A percentile compares a stretch with the other conserved stretches of the same genome.
These are phyloP conservation scores for Cicer yamashitae DNA, from an alignment of 306 rosid genomes.

Conservation along the genomic window DNA sequence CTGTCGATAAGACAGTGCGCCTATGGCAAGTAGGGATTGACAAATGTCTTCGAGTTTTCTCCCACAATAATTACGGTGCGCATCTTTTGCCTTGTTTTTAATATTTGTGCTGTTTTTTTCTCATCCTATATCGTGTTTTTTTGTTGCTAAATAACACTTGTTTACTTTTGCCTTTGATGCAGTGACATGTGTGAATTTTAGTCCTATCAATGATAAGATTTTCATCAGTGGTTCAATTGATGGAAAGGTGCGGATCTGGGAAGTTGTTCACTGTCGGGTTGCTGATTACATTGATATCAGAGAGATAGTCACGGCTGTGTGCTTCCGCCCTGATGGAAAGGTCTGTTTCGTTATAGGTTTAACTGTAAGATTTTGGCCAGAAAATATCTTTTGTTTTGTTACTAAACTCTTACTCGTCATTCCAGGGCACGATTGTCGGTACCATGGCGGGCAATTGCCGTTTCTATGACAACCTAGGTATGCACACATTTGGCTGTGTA, in stretches of 20 bases:
- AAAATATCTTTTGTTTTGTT: constrained; percentile 17
- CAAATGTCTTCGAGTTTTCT: constrained; percentile 70
- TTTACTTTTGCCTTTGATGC: constrained; percentile 52
- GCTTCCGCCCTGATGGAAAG: constrained; percentile 81
- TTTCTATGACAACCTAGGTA: constrained; percentile 71
- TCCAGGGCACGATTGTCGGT: constrained; percentile 87
- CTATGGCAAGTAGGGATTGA: constrained; percentile 80
- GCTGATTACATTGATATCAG: constrained; percentile 78
- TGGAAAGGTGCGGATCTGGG: constrained; percentile 98
- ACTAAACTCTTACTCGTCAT: constrained; percentile 36
- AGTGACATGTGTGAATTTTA: constrained; percentile 85
- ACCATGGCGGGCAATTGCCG: constrained; percentile 78
- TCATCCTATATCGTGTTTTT: constrained; percentile 14
- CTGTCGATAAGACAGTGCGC: constrained; percentile 82
- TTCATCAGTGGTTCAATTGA: constrained; percentile 95
- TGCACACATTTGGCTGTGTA: constrained; percentile 26
- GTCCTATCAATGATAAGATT: constrained; percentile 73
- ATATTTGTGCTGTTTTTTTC: not conserved
- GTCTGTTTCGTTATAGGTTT: constrained; percentile 49
- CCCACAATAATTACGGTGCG: constrained; percentile 84
- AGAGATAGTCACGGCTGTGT: constrained; percentile 90
- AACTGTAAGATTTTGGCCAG: constrained; percentile 1
- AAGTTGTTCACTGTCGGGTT: constrained; percentile 72
- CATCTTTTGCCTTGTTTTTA: constrained; percentile 22
- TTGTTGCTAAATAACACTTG: constrained; percentile 26